Evolutionary conservation across 2,329 filamentous ascomycete species (phyloP).

Genomic region (Penicillium sp.): DNA sequence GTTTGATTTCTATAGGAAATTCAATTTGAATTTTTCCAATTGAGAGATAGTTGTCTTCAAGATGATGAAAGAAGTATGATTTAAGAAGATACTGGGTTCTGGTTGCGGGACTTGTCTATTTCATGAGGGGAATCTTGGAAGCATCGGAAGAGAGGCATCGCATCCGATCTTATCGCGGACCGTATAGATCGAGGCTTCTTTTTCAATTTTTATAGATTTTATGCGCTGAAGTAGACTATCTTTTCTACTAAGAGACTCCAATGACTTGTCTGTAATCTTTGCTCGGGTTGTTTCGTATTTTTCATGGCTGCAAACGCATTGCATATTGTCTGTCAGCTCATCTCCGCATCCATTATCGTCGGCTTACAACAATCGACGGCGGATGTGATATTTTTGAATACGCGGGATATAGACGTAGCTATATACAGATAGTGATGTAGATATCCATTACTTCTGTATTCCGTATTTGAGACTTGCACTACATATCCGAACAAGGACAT

Average conservation of each 20-base stretch:
- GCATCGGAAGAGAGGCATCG: slow-evolving; percentile 17
- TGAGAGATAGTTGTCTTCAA: background rate
- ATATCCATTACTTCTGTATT: no score
- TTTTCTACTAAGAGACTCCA: no score
- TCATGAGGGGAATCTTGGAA: slow-evolving; percentile 12
- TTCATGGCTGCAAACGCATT: no score
- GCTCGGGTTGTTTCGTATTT: no score
- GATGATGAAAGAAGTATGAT: background rate
- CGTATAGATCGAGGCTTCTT: background rate
- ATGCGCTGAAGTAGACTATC: no score
- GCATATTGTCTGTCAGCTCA: no score
- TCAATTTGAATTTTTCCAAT: background rate
- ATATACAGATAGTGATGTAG: no score
- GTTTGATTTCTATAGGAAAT: background rate
- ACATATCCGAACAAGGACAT: background rate
- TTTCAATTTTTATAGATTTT: background rate
- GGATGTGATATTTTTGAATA: no score
- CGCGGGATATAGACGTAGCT: no score
- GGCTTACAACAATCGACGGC: no score
- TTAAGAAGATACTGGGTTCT: background rate
- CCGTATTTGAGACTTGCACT: background rate
- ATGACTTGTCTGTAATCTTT: no score
- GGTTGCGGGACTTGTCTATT: background rate
- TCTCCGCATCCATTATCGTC: no score
- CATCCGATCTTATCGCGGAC: slow-evolving; percentile 22